Percentiles rank a stretch among this genome's conserved stretches.
Evolutionary conservation across 225 moss, liverwort and hornwort genomes (phyloP).

Genomic region (Neckera pumila): DNA sequence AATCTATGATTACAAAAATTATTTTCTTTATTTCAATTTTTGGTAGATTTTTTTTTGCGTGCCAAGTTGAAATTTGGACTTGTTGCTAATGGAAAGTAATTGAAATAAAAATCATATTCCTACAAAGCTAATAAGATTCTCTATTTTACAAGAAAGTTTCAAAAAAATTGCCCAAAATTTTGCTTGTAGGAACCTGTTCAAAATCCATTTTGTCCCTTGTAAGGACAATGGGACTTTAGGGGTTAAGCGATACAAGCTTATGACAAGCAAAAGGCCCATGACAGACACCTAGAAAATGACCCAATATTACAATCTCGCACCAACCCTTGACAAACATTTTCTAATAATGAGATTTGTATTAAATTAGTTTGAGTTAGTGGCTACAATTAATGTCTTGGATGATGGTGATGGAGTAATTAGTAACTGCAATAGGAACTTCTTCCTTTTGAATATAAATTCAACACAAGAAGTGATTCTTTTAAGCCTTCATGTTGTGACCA

Average conservation of each 20-base stretch:
- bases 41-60: accelerated
- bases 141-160: no score
- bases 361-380: neutral
- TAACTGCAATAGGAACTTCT: neutral
- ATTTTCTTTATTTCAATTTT: neutral
- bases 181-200: accelerated
- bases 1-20: neutral
- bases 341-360: neutral
- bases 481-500: neutral
- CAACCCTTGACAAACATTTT: accelerated
- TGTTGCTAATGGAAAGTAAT: accelerated
- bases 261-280: neutral
- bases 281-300: accelerated
- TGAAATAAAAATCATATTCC: neutral
- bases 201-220: neutral
- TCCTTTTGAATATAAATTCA: neutral
- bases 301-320: neutral
- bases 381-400: neutral
- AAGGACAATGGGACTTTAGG: neutral
- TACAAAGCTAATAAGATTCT: neutral
- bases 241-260: no score
- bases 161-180: neutral
- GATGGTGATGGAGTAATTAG: neutral
- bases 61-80: neutral
- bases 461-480: accelerated